Conservation (phyloP, 2,329 filamentous ascomycete genomes). For the Aspergillus uvarum region DNA sequence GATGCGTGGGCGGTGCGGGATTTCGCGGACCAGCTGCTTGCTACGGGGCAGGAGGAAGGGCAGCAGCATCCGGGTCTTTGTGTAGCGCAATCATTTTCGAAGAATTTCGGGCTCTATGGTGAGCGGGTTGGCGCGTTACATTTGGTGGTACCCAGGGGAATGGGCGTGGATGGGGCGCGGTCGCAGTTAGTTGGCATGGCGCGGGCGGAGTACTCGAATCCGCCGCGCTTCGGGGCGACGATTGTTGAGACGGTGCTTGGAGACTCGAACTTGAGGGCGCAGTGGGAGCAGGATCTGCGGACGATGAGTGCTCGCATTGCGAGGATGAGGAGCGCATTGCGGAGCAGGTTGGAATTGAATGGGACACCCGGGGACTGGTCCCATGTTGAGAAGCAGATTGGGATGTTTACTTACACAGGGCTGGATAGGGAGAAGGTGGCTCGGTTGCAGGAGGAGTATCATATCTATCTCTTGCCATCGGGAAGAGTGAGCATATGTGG, state of each 20-base stretch:
- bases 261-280: conserved; percentile 18
- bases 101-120: conserved; percentile 74
- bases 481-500: conserved; percentile 38
- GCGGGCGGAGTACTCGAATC: conserved; percentile 31
- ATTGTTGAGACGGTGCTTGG: conserved; percentile 30
- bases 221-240: conserved; percentile 31
- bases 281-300: conserved; percentile 37
- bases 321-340: conserved; percentile 16
- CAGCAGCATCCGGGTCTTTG: conserved; percentile 25
- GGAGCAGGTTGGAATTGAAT: conserved; percentile 23
- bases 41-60: background rate
- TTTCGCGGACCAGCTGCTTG: conserved; percentile 57
- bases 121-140: conserved; percentile 90
- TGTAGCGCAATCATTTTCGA: conserved; percentile 54
- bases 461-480: conserved; percentile 38
- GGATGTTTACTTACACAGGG: conserved; percentile 46
- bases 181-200: conserved; percentile 14
- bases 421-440: conserved; percentile 32
- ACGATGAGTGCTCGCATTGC: conserved; percentile 27
- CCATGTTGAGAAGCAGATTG: conserved; percentile 37
- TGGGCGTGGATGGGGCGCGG: conserved; percentile 10
- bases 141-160: conserved; percentile 21
- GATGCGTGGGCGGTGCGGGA: conserved; percentile 82
- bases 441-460: conserved; percentile 30
- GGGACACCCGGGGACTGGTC: conserved; percentile 32